These are phyloP conservation scores for Microthlaspi erraticum DNA, from an alignment of 345 rosid genomes.

Conservation along the genomic window DNA sequence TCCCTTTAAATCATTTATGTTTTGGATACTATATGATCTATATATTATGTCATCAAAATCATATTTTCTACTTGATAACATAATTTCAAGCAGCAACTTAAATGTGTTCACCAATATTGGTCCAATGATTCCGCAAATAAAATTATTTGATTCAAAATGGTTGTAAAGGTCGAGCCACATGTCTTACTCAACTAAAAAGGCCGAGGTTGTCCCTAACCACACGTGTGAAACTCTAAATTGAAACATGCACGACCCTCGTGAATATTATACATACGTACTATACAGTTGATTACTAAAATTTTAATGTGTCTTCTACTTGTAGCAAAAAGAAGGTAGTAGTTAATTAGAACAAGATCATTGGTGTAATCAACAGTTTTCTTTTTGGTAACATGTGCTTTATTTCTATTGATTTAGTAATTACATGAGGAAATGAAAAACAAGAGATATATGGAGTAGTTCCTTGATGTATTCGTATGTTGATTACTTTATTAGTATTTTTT, in stretches of 20 bases:
- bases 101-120: conserved; percentile 1
- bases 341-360: background rate
- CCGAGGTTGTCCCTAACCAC: conserved; percentile 36
- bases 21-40: no score
- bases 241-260: conserved; percentile 21
- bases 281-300: no score
- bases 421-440: no score
- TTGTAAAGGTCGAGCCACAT: conserved; percentile 15
- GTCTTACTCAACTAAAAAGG: conserved; percentile 21
- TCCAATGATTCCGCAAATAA: conserved; percentile 3
- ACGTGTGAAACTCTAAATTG: conserved; percentile 26
- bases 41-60: background rate
- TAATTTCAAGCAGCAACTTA: conserved; percentile 11
- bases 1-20: no score
- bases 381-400: no score
- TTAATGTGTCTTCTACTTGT: no score
- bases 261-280: background rate
- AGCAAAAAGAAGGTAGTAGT: background rate
- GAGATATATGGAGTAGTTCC: no score
- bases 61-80: background rate
- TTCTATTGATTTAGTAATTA: no score
- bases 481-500: no score
- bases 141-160: conserved; percentile 24
- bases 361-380: background rate
- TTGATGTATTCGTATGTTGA: no score